Conservation (phyloP, 192 early-diverging fungal species). For the Neocallimastix lanati region DNA sequence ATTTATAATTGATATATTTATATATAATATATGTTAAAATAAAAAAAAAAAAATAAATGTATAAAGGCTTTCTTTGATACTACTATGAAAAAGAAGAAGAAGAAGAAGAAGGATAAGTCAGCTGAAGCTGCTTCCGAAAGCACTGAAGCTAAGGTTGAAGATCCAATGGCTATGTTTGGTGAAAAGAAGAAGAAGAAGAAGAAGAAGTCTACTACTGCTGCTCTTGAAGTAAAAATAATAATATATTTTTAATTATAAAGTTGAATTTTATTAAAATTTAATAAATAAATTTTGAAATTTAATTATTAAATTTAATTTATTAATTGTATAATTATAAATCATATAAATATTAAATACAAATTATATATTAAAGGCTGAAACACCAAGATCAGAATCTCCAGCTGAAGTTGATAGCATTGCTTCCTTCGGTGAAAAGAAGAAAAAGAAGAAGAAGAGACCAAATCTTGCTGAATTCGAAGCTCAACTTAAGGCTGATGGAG, state of each 20-base stretch:
- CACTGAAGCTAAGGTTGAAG: constrained; percentile 18
- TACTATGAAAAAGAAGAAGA: constrained; percentile 25
- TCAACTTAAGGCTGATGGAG: constrained; percentile 12
- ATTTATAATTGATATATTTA: too few species aligned
- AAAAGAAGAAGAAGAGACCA: constrained; percentile 50
- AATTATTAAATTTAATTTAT: too few species aligned
- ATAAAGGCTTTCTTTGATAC: background rate
- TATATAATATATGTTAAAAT: constrained; percentile 2
- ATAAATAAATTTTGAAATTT: too few species aligned
- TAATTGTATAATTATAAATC: too few species aligned
- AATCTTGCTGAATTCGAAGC: constrained; percentile 77
- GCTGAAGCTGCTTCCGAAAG: constrained; percentile 3
- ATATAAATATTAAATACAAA: too few species aligned
- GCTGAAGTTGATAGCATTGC: constrained; percentile 21
- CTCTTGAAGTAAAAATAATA: background rate
- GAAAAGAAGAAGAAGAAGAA: constrained; percentile 83
- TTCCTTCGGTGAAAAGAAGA: constrained; percentile 54
- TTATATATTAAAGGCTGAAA: background rate
- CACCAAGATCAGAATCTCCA: constrained; percentile 4
- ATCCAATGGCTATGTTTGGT: constrained; percentile 48
- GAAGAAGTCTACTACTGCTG: constrained; percentile 20
- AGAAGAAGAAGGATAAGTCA: constrained; percentile 38
- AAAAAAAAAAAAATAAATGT: constrained; percentile 14
- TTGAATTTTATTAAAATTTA: too few species aligned
- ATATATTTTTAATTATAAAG: too few species aligned